Evolutionary conservation across 768 basidiomycete genomes (phyloP).

Genomic region (Punctularia strigosozonata): DNA sequence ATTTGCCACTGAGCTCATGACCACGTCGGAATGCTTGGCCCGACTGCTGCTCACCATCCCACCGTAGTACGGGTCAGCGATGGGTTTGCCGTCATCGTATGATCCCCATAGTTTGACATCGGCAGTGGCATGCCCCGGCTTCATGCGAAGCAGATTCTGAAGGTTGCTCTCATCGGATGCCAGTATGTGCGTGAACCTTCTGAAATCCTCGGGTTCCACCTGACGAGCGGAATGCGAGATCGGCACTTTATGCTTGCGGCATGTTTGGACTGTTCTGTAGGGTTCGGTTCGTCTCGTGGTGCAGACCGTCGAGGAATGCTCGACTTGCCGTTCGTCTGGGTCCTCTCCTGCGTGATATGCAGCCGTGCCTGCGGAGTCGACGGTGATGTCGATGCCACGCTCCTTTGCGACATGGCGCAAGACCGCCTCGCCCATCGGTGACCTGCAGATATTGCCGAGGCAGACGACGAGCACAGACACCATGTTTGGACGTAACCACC

Average conservation of each 20-base stretch:
- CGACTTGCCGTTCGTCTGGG: slow-evolving; percentile 64
- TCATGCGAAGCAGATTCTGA: slow-evolving; percentile 41
- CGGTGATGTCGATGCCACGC: slow-evolving; percentile 52
- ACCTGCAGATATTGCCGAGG: slow-evolving; percentile 79
- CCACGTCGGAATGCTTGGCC: slow-evolving; percentile 5
- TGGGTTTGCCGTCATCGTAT: slow-evolving; percentile 56
- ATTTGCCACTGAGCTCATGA: background rate
- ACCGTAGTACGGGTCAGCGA: slow-evolving; percentile 82
- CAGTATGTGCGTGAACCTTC: slow-evolving; percentile 70
- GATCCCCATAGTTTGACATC: slow-evolving; percentile 72
- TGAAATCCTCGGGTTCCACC: slow-evolving; percentile 54
- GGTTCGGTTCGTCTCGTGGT: background rate
- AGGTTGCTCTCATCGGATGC: slow-evolving; percentile 77
- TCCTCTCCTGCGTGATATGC: slow-evolving; percentile 77
- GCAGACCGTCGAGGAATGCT: background rate
- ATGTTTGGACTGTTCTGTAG: slow-evolving; percentile 54
- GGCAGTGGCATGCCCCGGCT: slow-evolving; percentile 40
- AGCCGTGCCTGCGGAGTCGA: slow-evolving; percentile 81
- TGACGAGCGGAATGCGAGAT: slow-evolving; percentile 63
- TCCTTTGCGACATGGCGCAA: slow-evolving; percentile 54
- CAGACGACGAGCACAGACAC: slow-evolving; percentile 61
- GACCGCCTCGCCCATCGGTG: slow-evolving; percentile 89
- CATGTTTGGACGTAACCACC: slow-evolving; percentile 1
- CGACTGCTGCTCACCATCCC: slow-evolving; percentile 49
- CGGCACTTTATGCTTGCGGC: slow-evolving; percentile 63